Evolutionary conservation across 2,329 filamentous ascomycete genomes (phyloP).

Genomic region (Monosporascus sp.): DNA sequence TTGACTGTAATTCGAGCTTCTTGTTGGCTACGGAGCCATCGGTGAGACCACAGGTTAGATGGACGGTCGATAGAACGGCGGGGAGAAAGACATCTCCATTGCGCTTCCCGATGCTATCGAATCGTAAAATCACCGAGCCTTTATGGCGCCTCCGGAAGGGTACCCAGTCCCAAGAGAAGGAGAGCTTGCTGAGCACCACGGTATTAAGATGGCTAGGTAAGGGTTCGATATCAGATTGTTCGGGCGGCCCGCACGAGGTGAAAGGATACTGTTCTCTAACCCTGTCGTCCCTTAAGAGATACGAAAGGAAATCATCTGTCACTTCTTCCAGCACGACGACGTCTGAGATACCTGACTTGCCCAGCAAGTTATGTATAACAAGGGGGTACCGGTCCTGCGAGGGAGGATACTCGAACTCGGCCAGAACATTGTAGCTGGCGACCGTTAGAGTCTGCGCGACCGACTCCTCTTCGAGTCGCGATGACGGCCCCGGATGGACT

Average conservation of each 20-base stretch:
- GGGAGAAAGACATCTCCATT: slow-evolving; percentile 26
- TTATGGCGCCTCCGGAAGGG: slow-evolving; percentile 53
- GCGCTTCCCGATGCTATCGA: slow-evolving; percentile 23
- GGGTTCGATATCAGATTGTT: slow-evolving; percentile 45
- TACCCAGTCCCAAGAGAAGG: slow-evolving; percentile 52
- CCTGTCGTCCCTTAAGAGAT: slow-evolving; percentile 41
- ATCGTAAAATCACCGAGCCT: slow-evolving; percentile 46
- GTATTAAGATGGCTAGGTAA: slow-evolving; percentile 57
- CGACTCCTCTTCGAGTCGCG: neutral
- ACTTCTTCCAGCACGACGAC: slow-evolving; percentile 57
- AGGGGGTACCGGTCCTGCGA: slow-evolving; percentile 35
- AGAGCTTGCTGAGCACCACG: slow-evolving; percentile 51
- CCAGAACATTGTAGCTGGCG: slow-evolving; percentile 49
- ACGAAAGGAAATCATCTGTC: slow-evolving; percentile 56
- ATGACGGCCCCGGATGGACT: slow-evolving; percentile 1
- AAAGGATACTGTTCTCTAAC: slow-evolving; percentile 49
- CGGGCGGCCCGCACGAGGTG: slow-evolving; percentile 51
- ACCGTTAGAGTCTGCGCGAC: slow-evolving; percentile 24
- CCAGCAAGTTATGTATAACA: slow-evolving; percentile 40
- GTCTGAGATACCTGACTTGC: slow-evolving; percentile 37
- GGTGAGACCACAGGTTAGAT: slow-evolving; percentile 57
- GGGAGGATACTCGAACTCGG: slow-evolving; percentile 44
- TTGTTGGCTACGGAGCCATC: slow-evolving; percentile 54
- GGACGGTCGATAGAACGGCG: slow-evolving; percentile 51
- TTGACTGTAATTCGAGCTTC: slow-evolving; percentile 46